A percentile compares a stretch with the other conserved stretches of the same genome.
phyloP scores from a whole-genome alignment of 208 protist genomes.

The Leishmania arabica region DNA sequence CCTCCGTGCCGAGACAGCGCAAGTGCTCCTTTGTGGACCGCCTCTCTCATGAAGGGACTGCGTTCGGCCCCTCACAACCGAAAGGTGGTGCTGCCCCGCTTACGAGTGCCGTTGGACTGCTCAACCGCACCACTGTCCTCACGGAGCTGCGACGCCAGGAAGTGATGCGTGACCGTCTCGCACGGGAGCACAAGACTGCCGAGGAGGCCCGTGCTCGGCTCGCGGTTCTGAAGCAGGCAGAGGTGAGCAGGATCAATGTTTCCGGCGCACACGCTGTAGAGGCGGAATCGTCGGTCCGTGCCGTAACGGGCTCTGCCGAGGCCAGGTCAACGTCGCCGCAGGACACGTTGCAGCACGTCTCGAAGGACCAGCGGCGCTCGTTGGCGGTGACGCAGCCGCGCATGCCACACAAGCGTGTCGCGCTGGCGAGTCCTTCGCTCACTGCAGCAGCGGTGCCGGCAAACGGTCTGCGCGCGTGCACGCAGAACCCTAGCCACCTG shows the following conservation, averaged over 20 bases:
- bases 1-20: conserved; percentile 4
- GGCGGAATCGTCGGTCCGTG: neutral
- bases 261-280: neutral
- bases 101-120: neutral
- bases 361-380: neutral
- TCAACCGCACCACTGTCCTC: conserved; percentile 31
- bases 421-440: conserved; percentile 2
- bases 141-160: conserved; percentile 45
- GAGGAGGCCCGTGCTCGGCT: conserved; percentile 26
- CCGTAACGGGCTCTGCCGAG: neutral
- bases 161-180: conserved; percentile 35
- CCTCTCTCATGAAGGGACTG: neutral
- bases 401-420: neutral
- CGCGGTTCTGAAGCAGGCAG: neutral
- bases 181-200: conserved; percentile 34
- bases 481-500: neutral
- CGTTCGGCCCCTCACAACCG: neutral
- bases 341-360: neutral
- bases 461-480: neutral
- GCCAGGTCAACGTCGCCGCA: neutral
- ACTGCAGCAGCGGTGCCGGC: neutral
- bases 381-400: neutral
- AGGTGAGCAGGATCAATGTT: neutral
- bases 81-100: neutral
- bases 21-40: neutral